Evolutionary conservation across 352 stramenopile genomes (phyloP), one percentile per base, ranked within the genome.

Genomic region (Albugo candida): DNA sequence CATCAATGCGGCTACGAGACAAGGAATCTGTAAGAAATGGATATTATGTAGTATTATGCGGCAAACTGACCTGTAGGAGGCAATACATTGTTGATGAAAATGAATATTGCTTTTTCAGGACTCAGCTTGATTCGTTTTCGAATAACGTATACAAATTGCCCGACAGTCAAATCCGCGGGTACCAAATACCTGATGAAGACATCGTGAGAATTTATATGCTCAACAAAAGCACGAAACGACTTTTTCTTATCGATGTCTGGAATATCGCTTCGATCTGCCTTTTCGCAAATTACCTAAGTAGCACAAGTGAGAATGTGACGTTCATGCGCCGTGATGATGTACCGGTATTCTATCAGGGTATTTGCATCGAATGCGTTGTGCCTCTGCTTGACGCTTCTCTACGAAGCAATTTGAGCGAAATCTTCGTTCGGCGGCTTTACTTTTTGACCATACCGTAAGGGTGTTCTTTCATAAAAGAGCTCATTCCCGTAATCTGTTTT

Each of bases 211-310:
- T 14, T 37, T 36, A 51, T 27, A 51, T 20, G 2, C 13, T n/a
- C 6, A 51, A 27, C 14, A 40, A 44, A 6, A 47, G 16, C 2
- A 10, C 11, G n/a, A 16, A 66, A 46, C 36, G 53, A 87, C 73
- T 99, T 99, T 69, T 99, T 98, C 81, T 99, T 99, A 70, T 99
- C 95, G 80, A 99, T 99, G 60, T 99, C 94, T 18, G 93, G 94
- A 60, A 99, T 98, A 56, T 98, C 94, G 39, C 86, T 97, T 51
- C 93, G 85, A 60, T 97, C 87, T 16, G 94, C 92, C 68, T 98
- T 93, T 60, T 93, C 82, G 63, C 77, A 92, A 60, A 93, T 93
- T 40, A 91, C 71, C 77, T 87, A 55, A 11, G 44, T 37, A 13
- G 14, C 2, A 48, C n/a, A 36, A 36, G 36, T 34, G 37, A 42